Evolutionary conservation across 148 eudicot species (phyloP), one percentile per base, ranked within the genome.

Genomic region (Rhododendron simsii): DNA sequence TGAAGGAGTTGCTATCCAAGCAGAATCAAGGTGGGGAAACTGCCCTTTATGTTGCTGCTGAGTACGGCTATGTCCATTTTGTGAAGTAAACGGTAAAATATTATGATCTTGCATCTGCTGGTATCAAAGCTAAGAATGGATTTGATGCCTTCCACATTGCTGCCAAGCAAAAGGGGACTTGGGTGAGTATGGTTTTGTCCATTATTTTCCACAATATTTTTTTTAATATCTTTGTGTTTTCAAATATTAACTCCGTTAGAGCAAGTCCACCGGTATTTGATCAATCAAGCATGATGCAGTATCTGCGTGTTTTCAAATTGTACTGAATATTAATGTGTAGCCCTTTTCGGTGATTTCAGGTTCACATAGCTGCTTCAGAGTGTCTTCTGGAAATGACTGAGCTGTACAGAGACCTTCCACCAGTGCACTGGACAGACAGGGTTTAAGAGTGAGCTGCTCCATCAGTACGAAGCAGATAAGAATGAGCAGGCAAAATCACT

Each of bases 401-500:
- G 50, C 86, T 92, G 51, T 87, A 85, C 85, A 88, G 80, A 84
- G 84, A 87, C 44, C 81, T 84, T 83, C 91, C 90, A 65, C 89
- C 88, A 8, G 84, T 59, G 77, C 91, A 92, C 20, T 35, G 8
- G 61, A 80, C 82, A 79, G 94, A 91, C 85, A 59, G 91, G 65
- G 37, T 91, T 95, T 59, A 94, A 89, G 73, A 85, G 85, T 33
- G 94, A 94, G 86, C 92, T 96, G 37, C 87, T 91, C 83, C 90
- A 91, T 41, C 88, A 91, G 59, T 89, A 59, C 51, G 93, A 92
- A 81, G 83, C 92, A 1, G 99, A 96, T 81, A 96, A 93, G 80
- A 96, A 92, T 21, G 98, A 94, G 69, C 94, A 91, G 86, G 99
- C 99, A 21, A 96, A 95, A 90, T 93, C 94, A 15, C 74, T 89